Conservation (phyloP, 78 protist genomes). For the Dictyostelium brefeldianum region DNA sequence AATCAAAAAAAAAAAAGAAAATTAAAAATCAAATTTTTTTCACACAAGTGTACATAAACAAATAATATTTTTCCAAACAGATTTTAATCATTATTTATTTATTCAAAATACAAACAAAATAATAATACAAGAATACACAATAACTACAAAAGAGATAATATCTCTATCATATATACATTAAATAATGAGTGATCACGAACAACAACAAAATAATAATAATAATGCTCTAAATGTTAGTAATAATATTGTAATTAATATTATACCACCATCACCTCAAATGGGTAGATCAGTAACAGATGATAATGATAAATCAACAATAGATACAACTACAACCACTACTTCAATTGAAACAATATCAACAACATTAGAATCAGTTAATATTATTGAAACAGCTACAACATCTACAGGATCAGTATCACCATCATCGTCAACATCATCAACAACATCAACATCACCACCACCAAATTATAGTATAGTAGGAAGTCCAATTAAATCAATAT, state of each 20-base stretch:
- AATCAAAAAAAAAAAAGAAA: too few relatives aligned
- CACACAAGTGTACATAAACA: too few relatives aligned
- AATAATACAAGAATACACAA: neutral
- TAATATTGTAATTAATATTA: conserved; percentile 10
- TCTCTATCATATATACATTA: too few relatives aligned
- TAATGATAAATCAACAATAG: neutral
- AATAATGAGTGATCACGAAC: too few relatives aligned
- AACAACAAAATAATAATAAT: neutral
- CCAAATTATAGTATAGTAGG: neutral
- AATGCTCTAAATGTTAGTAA: neutral
- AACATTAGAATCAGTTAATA: neutral
- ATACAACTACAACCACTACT: neutral
- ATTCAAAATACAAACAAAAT: neutral
- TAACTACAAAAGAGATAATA: neutral
- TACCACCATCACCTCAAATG: conserved; percentile 17
- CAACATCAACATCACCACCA: neutral
- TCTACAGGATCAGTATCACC: conserved; percentile 1
- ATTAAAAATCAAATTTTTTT: too few relatives aligned
- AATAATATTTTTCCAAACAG: too few relatives aligned
- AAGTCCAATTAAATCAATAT: neutral
- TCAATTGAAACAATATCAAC: neutral
- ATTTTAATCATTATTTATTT: neutral
- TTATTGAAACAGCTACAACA: neutral
- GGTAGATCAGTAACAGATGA: neutral
- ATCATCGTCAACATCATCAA: neutral